phyloP scores from a whole-genome alignment of 257 asterid genomes.

The Solanum stenotomum region DNA sequence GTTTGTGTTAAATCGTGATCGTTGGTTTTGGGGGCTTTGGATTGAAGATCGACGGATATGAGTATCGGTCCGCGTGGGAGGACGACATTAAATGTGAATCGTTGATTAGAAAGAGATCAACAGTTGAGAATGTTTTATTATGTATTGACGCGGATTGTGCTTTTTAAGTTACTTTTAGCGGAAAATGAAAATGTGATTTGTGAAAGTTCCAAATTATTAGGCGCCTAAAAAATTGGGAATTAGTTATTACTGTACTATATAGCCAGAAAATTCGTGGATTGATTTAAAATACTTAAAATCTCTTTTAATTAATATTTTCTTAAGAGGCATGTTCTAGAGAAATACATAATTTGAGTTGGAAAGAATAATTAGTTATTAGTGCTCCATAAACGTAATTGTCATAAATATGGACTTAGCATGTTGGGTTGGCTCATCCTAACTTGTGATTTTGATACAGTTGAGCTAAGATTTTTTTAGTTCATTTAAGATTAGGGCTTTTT shows the following conservation, averaged over 20 bases:
- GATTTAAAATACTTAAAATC: no score
- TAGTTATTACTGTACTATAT: neutral
- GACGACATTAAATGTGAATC: neutral
- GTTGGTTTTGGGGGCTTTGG: neutral
- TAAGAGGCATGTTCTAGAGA: neutral
- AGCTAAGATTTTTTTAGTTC: neutral
- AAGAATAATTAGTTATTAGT: no score
- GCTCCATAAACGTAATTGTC: neutral
- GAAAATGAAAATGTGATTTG: neutral
- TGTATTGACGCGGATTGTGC: conserved; percentile 13
- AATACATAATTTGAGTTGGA: neutral
- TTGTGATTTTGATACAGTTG: neutral
- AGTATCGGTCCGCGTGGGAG: neutral
- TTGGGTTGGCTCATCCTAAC: neutral
- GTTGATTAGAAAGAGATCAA: neutral
- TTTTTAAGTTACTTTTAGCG: conserved; percentile 9
- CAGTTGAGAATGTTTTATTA: neutral
- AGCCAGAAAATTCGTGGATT: neutral
- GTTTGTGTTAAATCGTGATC: conserved; percentile 1
- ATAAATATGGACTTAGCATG: neutral
- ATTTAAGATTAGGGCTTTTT: no score
- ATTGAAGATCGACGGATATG: neutral
- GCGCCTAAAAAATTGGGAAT: neutral
- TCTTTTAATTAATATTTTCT: no score
- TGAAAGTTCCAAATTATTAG: neutral